Evolutionary conservation across 2,329 filamentous ascomycete species (phyloP).

Genomic region (Xylariomycetidae sp.): DNA sequence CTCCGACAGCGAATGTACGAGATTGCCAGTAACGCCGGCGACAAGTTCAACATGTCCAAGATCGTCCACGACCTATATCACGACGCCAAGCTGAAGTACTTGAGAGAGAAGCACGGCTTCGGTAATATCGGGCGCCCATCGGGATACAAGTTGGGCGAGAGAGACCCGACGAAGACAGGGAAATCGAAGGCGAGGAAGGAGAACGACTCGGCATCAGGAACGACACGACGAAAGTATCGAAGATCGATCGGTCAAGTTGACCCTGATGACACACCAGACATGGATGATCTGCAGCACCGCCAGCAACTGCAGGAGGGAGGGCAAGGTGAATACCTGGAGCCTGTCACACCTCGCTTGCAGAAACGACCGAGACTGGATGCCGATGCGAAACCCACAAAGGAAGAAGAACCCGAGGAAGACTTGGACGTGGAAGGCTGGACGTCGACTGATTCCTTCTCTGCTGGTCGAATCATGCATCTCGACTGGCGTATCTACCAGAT

Average conservation of each 20-base stretch:
- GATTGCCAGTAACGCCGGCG: conserved; percentile 37
- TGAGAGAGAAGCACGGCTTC: conserved; percentile 49
- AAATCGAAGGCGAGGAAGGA: conserved; percentile 26
- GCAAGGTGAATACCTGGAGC: conserved; percentile 20
- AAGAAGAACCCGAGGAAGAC: conserved; percentile 27
- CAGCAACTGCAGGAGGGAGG: conserved; percentile 8
- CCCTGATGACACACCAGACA: conserved; percentile 15
- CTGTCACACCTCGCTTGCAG: conserved; percentile 22
- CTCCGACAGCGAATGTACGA: conserved; percentile 53
- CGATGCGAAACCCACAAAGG: conserved; percentile 4
- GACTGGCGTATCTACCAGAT: conserved; percentile 52
- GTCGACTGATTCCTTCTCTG: conserved; percentile 46
- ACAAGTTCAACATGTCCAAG: conserved; percentile 46
- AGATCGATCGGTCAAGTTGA: conserved; percentile 28
- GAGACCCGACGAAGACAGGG: conserved; percentile 25
- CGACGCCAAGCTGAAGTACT: conserved; percentile 44
- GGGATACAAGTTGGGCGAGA: conserved; percentile 34
- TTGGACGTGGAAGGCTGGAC: conserved; percentile 44
- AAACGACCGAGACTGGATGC: conserved; percentile 27
- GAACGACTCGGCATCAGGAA: conserved; percentile 6
- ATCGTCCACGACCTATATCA: conserved; percentile 52
- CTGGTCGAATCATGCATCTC: conserved; percentile 36
- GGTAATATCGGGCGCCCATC: conserved; percentile 55
- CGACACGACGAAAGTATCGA: conserved; percentile 20
- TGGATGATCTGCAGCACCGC: conserved; percentile 10